Evolutionary conservation across 2,329 filamentous ascomycete genomes (phyloP), one percentile per base, ranked within the genome.

Genomic region (Epichloe sibirici): DNA sequence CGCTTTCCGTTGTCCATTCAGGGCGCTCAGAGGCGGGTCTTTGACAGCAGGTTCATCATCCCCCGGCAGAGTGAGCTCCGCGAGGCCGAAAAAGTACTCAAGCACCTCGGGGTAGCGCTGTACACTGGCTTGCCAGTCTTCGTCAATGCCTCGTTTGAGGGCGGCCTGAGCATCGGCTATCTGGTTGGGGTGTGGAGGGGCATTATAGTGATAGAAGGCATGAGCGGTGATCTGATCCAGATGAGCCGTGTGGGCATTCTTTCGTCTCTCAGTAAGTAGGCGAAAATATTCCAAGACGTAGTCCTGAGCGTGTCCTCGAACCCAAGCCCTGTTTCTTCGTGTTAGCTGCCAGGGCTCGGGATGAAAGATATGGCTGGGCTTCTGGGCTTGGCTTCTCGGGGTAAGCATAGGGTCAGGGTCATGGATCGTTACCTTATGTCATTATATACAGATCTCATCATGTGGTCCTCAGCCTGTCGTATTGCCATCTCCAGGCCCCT

Each of bases 41-140:
- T 77, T 78, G 38, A 85, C 78, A 15, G 70, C 69, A 2, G 74
- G 67, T 42, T 83, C 81, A 51, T 81, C 73, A 53, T 88, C 83
- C 42, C 69, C 69, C 0, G 86, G 86, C 4, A 88, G 67, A 23
- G 73, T 77, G 54, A 89, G 65, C 51, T 83, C 78, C 38, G 90
- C 83, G 39, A 90, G 71, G 54, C 79, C 75, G 67, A 85, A 90
- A 64, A 86, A 90, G 67, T 90, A 89, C 66, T 89, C 83, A 51
- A 91, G 72, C n/a, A 90, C 82, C 63, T 90, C 85, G 4, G 86
- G 87, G 60, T 90, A 91, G 51, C 82, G 77, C 60, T 88, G 79
- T 40, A 90, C 86, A 47, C 82, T 85, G 34, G 79, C 75, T 61
- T 83, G 79, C 86, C 86, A 91, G 69, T 90, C 86, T 56, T 86